A percentile compares a stretch with the other conserved stretches of the same genome.
phyloP scores from a whole-genome alignment of 2,329 filamentous ascomycete species.

The Chaetoscypha palmicola region DNA sequence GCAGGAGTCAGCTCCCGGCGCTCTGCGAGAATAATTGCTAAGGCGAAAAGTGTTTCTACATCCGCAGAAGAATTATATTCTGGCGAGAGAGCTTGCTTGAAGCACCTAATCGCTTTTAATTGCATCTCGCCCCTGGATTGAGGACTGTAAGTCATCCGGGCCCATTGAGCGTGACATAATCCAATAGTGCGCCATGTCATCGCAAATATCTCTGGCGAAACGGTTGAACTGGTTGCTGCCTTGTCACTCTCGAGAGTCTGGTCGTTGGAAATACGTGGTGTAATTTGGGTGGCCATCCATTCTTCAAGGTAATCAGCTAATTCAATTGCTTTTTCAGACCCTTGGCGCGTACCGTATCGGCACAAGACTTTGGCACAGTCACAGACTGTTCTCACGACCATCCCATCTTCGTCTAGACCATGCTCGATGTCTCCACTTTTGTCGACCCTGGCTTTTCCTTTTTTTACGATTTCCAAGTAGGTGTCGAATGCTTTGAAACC shows the following conservation, averaged over 20 bases:
- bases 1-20: slow-evolving; percentile 72
- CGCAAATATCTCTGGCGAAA: slow-evolving; percentile 57
- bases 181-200: slow-evolving; percentile 79
- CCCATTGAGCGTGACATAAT: slow-evolving; percentile 80
- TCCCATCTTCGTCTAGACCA: slow-evolving; percentile 71
- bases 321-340: slow-evolving; percentile 71
- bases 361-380: slow-evolving; percentile 76
- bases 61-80: slow-evolving; percentile 61
- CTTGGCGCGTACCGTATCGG: slow-evolving; percentile 66
- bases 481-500: slow-evolving; percentile 88
- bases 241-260: slow-evolving; percentile 16
- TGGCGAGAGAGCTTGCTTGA: slow-evolving; percentile 65
- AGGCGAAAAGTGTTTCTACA: slow-evolving; percentile 69
- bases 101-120: slow-evolving; percentile 65
- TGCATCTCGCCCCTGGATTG: slow-evolving; percentile 66
- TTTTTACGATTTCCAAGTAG: slow-evolving; percentile 81
- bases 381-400: slow-evolving; percentile 68
- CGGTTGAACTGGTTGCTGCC: slow-evolving; percentile 25
- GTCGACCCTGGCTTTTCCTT: slow-evolving; percentile 74
- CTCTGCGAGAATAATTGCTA: slow-evolving; percentile 83
- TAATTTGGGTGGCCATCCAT: slow-evolving; percentile 58
- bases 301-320: slow-evolving; percentile 66
- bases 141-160: slow-evolving; percentile 70
- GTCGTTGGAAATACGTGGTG: slow-evolving; percentile 15
- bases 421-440: slow-evolving; percentile 67